Base-by-base conservation (phyloP, 1,139 yeast species). In the Blastobotrys raffinosifermentans region DNA sequence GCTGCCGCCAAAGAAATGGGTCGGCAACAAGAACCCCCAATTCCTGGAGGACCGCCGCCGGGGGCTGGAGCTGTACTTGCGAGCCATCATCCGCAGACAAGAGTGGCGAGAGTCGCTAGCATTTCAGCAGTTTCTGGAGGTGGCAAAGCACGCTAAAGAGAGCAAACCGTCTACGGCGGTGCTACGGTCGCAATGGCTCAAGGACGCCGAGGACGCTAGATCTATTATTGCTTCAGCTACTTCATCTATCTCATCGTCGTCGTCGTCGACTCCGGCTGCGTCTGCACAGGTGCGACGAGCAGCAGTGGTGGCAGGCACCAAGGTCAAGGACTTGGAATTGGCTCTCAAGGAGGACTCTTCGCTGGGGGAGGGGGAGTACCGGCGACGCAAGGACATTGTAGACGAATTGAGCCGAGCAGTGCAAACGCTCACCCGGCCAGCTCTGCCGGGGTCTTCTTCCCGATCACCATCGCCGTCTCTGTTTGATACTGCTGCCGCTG, bases 401-500 rank as follows among this genome's bases (percentile, higher is more conserved):
- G 29, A 19, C 26, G 8, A 22, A 18, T n/a, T 20, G 10, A 19
- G 9, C 10, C n/a, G 16, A n/a, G 8, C 34, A 4, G 10, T 19
- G n/a, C 9, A 15, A 8, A 8, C 20, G 8, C n/a, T 29, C 5
- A 29, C 9, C 17, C 19, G 15, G 8, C 5, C 10, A n/a, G 7
- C 10, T n/a, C 38, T 34, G n/a, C 41, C 39, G 8, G 31, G 35
- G 14, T 6, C 15, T 6, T n/a, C 27, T 6, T n/a, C 23, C 4
- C 21, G 32, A 14, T 55, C 70, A 21, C 56, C 91, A 34, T 76
- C 75, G 1, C 62, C 82, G 17, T n/a, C n/a, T n/a, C n/a, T n/a
- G n/a, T n/a, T n/a, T n/a, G 23, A 20, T 8, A 20, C 23, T 20
- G 7, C 11, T 15, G 29, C 29, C 35, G 5, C 31, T 25, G 7